These are phyloP conservation scores for Trametes sanguinea DNA, from an alignment of 768 basidiomycete genomes.

Conservation along the genomic window DNA sequence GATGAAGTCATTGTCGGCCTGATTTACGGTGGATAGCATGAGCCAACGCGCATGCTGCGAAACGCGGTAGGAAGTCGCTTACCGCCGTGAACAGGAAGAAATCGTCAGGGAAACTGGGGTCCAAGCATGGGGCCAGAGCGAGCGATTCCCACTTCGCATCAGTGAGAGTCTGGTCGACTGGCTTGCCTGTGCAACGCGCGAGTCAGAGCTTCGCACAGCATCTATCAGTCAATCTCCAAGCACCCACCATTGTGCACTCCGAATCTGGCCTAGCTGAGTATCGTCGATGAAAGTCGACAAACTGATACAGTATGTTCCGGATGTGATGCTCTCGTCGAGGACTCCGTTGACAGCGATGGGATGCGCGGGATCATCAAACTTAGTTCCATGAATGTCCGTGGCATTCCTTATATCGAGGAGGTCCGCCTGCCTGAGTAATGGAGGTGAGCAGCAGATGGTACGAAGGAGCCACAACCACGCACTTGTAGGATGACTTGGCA, in stretches of 20 bases:
- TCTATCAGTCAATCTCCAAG: too few species aligned
- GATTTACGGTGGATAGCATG: too few species aligned
- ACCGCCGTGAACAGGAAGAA: slow-evolving; percentile 69
- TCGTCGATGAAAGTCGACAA: slow-evolving; percentile 57
- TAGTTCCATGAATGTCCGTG: slow-evolving; percentile 59
- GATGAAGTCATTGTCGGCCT: slow-evolving; percentile 69
- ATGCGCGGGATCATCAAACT: slow-evolving; percentile 54
- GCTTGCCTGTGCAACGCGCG: slow-evolving; percentile 38
- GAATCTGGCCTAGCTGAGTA: slow-evolving; percentile 56
- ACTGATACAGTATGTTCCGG: slow-evolving; percentile 57
- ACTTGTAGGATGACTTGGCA: slow-evolving; percentile 56
- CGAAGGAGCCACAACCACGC: neutral
- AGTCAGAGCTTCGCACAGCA: neutral
- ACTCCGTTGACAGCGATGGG: slow-evolving; percentile 53
- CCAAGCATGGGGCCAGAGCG: slow-evolving; percentile 55
- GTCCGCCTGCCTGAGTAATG: slow-evolving; percentile 51
- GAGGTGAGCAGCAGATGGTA: neutral
- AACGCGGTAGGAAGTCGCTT: slow-evolving; percentile 26
- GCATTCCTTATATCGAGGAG: slow-evolving; percentile 58
- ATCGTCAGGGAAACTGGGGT: slow-evolving; percentile 56
- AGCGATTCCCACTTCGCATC: slow-evolving; percentile 70
- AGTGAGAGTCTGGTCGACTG: slow-evolving; percentile 54
- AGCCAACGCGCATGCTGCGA: neutral
- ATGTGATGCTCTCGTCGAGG: slow-evolving; percentile 47
- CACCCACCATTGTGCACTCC: slow-evolving; percentile 61